Conservation (phyloP, 495 filamentous ascomycete genomes). For the Neurospora sp. region DNA sequence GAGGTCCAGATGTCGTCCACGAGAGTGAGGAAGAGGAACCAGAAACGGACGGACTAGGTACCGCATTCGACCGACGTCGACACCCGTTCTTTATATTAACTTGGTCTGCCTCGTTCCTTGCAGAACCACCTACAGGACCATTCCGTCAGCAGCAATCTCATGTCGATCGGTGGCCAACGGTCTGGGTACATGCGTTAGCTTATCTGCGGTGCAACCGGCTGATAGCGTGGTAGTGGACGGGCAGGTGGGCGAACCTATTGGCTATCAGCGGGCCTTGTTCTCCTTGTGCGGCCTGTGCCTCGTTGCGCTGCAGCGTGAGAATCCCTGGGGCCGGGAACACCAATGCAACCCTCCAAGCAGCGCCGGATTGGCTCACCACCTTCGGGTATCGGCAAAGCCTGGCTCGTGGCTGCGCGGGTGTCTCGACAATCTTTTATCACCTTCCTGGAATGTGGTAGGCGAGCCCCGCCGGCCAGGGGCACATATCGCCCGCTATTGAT, state of each 20-base stretch:
- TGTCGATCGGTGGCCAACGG: background rate
- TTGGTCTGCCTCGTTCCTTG: background rate
- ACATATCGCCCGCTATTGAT: background rate
- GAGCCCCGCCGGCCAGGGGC: background rate
- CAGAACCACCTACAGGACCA: background rate
- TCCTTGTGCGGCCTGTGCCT: background rate
- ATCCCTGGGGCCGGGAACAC: background rate
- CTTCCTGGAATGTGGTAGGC: background rate
- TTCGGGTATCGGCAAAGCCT: background rate
- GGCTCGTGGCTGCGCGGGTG: background rate
- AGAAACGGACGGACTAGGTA: background rate
- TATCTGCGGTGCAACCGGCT: background rate
- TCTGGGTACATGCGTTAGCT: background rate
- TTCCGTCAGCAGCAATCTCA: background rate
- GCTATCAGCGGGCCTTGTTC: background rate
- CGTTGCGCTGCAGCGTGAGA: background rate
- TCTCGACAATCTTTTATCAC: background rate
- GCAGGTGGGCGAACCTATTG: background rate
- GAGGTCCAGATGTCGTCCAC: background rate
- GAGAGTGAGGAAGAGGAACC: background rate
- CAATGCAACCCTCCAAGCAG: background rate
- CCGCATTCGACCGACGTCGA: background rate
- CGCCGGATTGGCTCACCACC: background rate
- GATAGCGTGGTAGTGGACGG: background rate
- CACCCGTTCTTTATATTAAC: background rate